phyloP scores from a whole-genome alignment of 2,329 filamentous ascomycete species.

The Paecilomyces sp. region DNA sequence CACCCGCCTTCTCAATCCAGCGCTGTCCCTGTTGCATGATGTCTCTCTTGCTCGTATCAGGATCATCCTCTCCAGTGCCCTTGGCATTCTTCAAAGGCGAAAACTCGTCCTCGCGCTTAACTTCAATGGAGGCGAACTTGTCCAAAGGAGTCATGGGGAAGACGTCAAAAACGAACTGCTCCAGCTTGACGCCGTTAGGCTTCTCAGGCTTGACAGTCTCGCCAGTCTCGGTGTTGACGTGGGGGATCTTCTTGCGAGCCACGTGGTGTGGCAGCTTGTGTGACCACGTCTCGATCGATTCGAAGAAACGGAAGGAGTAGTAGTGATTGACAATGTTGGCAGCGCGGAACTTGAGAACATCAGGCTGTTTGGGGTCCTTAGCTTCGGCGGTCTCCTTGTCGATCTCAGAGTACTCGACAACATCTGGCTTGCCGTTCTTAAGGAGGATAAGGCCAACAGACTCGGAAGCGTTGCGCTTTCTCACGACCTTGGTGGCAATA shows the following conservation, averaged over 20 bases:
- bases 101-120: slow-evolving; percentile 95
- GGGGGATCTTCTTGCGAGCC: slow-evolving; percentile 96
- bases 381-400: slow-evolving; percentile 83
- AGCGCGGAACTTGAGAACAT: slow-evolving; percentile 87
- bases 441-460: slow-evolving; percentile 89
- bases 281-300: slow-evolving; percentile 80
- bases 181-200: slow-evolving; percentile 96
- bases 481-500: slow-evolving; percentile 98
- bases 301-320: slow-evolving; percentile 90
- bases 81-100: slow-evolving; percentile 89
- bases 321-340: slow-evolving; percentile 99
- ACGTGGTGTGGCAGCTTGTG: slow-evolving; percentile 89
- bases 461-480: slow-evolving; percentile 94
- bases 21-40: slow-evolving; percentile 84
- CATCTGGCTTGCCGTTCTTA: slow-evolving; percentile 93
- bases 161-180: slow-evolving; percentile 98
- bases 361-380: slow-evolving; percentile 70
- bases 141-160: slow-evolving; percentile 81
- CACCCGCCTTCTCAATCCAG: slow-evolving; percentile 77
- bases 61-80: slow-evolving; percentile 85
- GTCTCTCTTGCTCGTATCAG: slow-evolving; percentile 83
- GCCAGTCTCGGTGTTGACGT: slow-evolving; percentile 67
- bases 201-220: slow-evolving; percentile 83
- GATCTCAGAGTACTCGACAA: slow-evolving; percentile 98
- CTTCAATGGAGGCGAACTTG: slow-evolving; percentile 93